Base-by-base conservation (phyloP, 495 filamentous ascomycete species). In the Filosporella fistucella region DNA sequence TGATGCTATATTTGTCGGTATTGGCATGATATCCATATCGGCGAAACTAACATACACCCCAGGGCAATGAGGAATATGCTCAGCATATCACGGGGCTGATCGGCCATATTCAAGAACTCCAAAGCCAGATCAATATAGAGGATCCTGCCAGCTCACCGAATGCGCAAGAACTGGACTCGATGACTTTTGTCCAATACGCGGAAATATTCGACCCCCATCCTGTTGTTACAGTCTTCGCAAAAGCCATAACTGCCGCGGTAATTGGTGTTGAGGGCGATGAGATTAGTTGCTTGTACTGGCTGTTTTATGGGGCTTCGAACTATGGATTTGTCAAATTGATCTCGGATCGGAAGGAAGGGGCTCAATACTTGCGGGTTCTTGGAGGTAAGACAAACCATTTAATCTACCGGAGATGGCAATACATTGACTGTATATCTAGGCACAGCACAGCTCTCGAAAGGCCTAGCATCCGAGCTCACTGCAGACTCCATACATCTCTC, bases 251-350 rank as follows among this genome's bases (percentile, higher is more conserved):
- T 3, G 63, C 59, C 4, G 67, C 61, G 3, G 67, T 76, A 58
- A 58, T 74, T 2, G 69, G 71, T 11, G 53, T 63, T 13, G 64
- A 69, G 17, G 54, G 66, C 2, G 20, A 24, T 1, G 67, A 76
- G 10, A 46, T 77, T n/a, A 67, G 60, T 22, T 64, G 66, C 4
- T 42, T 71, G 0, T 77, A 57, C 45, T 66, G 75, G 45, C 55
- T 78, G 13, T 59, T 68, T 41, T 74, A 75, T 56, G 69, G 71
- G 73, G 0, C 47, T 76, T 4, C 22, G 66, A 13, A 52, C 60
- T 14, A 61, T 75, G 45, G 47, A 59, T 35, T n/a, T n/a, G n/a
- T n/a, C n/a, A n/a, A n/a, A 35, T 6, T 14, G 18, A 16, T 35
- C 0, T 71, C 70, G 0, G 68, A 72, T 42, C 25, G 54, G 1